Evolutionary conservation across 352 stramenopile species (phyloP).

Genomic region (Phytophthora hibernalis): DNA sequence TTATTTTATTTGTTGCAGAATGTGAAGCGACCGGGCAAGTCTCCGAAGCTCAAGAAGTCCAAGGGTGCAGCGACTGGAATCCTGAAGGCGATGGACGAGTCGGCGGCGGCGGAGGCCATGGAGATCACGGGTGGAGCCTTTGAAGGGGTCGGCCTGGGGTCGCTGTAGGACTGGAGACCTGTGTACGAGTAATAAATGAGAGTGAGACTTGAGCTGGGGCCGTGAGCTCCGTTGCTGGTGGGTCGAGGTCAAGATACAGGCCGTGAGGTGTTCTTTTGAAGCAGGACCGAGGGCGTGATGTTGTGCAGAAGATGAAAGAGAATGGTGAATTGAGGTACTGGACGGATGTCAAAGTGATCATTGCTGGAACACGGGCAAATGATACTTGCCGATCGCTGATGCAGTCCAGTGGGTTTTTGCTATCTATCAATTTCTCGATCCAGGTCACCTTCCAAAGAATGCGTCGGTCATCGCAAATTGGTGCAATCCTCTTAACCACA

Average conservation of each 20-base stretch:
- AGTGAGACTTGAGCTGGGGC: not conserved
- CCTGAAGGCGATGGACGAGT: slow-evolving; percentile 48
- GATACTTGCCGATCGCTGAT: not conserved
- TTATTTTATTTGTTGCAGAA: slow-evolving; percentile 50
- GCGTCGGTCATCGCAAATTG: not conserved
- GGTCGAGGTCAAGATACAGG: not conserved
- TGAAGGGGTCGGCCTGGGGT: slow-evolving; percentile 70
- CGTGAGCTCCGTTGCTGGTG: not conserved
- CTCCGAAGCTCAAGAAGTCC: slow-evolving; percentile 47
- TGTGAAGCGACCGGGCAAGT: slow-evolving; percentile 55
- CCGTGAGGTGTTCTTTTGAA: not conserved
- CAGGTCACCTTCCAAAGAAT: not conserved
- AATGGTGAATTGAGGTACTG: too few species aligned
- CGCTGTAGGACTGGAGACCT: slow-evolving; percentile 47
- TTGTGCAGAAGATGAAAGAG: too few species aligned
- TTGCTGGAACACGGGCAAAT: not conserved
- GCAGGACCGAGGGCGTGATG: not conserved
- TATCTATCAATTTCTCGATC: not conserved
- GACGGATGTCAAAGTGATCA: too few species aligned
- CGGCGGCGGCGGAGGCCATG: slow-evolving; percentile 58
- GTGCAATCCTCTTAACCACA: not conserved
- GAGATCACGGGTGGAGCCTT: slow-evolving; percentile 56
- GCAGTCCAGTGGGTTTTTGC: not conserved
- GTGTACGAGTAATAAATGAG: slow-evolving; percentile 38
- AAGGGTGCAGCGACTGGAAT: slow-evolving; percentile 35